These are phyloP conservation scores for Gymnopilus junonius DNA, from an alignment of 768 basidiomycete species.

Conservation along the genomic window DNA sequence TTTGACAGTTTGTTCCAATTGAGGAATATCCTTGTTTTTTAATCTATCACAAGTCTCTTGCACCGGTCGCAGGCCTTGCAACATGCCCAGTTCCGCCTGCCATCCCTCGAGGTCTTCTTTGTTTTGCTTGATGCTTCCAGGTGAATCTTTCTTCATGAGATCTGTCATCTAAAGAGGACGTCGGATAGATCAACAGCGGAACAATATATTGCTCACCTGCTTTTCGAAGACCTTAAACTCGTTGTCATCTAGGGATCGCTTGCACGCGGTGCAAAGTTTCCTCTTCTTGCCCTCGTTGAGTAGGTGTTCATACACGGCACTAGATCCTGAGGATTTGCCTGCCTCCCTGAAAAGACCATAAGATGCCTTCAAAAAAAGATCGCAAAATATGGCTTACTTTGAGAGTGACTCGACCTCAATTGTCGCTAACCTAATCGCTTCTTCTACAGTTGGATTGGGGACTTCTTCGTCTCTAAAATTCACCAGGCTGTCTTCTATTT, in stretches of 20 bases:
- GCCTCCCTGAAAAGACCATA: conserved; percentile 25
- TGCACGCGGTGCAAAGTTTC: conserved; percentile 78
- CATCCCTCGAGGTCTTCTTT: conserved; percentile 59
- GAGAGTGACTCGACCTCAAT: conserved; percentile 47
- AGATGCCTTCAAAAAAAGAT: neutral
- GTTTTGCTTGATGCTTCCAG: conserved; percentile 46
- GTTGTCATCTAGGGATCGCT: conserved; percentile 61
- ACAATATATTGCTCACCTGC: conserved; percentile 51
- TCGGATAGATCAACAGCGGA: neutral
- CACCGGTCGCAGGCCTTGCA: conserved; percentile 64
- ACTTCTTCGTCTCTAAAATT: conserved; percentile 1
- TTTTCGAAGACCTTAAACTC: conserved; percentile 66
- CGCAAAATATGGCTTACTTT: conserved; percentile 34
- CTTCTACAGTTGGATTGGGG: conserved; percentile 44
- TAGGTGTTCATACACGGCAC: conserved; percentile 54
- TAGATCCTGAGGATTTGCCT: conserved; percentile 33
- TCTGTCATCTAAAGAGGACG: conserved; percentile 55
- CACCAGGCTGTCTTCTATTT: conserved; percentile 42
- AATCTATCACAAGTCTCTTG: conserved; percentile 60
- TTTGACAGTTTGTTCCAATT: conserved; percentile 63
- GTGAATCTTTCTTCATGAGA: conserved; percentile 59
- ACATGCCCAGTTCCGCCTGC: conserved; percentile 56
- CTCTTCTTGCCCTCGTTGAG: conserved; percentile 62
- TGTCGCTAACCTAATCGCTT: conserved; percentile 47
- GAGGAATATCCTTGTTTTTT: conserved; percentile 65